Percentiles rank a stretch among this genome's conserved stretches.
These are phyloP conservation scores for Nyssa sinensis DNA, from an alignment of 148 eudicot species.

Conservation along the genomic window DNA sequence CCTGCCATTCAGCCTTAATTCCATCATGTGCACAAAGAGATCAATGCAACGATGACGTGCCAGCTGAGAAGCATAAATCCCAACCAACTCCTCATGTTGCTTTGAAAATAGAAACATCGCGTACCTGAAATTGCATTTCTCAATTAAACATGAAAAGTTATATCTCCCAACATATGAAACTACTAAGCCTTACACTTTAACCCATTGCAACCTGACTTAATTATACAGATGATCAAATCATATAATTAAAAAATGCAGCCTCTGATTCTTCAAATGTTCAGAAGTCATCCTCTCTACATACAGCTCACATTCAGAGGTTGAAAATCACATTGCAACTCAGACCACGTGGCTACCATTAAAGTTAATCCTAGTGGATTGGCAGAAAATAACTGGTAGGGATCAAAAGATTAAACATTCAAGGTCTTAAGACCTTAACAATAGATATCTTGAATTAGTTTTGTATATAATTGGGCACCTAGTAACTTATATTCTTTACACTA, in stretches of 20 bases:
- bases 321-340: neutral
- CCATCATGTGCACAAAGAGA: slow-evolving; percentile 98
- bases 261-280: neutral
- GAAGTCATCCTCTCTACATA: neutral
- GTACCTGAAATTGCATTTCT: slow-evolving; percentile 49
- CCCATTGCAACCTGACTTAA: neutral
- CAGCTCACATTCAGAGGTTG: neutral
- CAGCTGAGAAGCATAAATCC: slow-evolving; percentile 92
- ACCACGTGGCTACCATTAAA: neutral
- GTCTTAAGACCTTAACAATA: neutral
- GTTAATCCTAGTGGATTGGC: neutral
- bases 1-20: slow-evolving; percentile 88
- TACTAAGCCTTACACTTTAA: neutral
- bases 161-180: neutral
- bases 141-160: neutral
- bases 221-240: neutral
- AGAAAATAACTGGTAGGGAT: neutral
- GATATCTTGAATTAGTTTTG: neutral
- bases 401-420: neutral
- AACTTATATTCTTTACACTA: neutral
- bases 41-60: slow-evolving; percentile 92
- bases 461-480: neutral
- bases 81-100: slow-evolving; percentile 89
- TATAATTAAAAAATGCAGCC: neutral
- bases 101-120: slow-evolving; percentile 81